A percentile compares a stretch with the other conserved stretches of the same genome.
These are phyloP conservation scores for Taphrina deformans DNA, from an alignment of 1,139 yeast species.

Conservation along the genomic window DNA sequence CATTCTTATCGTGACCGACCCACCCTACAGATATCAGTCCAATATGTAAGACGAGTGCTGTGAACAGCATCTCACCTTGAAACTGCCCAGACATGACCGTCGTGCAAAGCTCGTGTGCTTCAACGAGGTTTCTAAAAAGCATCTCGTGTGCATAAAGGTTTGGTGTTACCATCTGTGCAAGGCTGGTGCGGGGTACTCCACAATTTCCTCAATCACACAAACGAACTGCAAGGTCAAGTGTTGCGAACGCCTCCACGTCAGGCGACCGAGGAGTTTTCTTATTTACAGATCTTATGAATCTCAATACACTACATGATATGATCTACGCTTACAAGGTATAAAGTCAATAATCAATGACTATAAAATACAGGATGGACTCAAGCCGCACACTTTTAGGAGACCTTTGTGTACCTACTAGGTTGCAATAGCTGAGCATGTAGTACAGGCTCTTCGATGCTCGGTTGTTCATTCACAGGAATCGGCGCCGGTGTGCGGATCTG, in stretches of 20 bases:
- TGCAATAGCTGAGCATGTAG: conserved; percentile 3
- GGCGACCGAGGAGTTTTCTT: no score
- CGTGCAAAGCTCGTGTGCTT: neutral
- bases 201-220: no score
- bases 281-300: no score
- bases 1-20: conserved; percentile 37
- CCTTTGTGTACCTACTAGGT: neutral
- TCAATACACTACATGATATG: no score
- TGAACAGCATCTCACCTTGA: neutral
- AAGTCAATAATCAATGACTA: neutral
- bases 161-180: no score
- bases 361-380: no score
- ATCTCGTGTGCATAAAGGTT: neutral
- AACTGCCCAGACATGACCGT: neutral
- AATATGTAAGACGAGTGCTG: neutral
- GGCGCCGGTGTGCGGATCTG: neutral
- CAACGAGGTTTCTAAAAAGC: neutral
- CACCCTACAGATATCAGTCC: conserved; percentile 32
- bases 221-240: no score
- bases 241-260: no score
- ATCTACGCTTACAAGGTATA: no score
- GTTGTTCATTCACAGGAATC: neutral
- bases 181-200: conserved; percentile 2
- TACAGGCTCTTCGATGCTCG: neutral
- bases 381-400: neutral